These are phyloP conservation scores for Leishmania arabica DNA, from an alignment of 208 protist genomes.

Conservation along the genomic window DNA sequence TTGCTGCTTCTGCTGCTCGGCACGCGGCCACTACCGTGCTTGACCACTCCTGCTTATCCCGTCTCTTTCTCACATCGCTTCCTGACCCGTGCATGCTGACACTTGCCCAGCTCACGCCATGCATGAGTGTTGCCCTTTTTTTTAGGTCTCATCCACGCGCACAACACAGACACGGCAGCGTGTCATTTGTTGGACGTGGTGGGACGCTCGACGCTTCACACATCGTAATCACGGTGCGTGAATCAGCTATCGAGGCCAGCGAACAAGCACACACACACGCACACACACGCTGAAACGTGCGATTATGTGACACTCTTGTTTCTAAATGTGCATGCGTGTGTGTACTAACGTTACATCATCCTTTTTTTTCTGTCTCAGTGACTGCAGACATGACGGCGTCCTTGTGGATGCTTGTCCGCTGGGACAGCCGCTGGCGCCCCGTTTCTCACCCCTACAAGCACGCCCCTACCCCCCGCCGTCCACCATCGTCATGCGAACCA, in stretches of 20 bases:
- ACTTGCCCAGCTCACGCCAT: neutral
- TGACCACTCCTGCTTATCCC: neutral
- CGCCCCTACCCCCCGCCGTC: neutral
- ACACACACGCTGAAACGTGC: neutral
- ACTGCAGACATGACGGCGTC: neutral
- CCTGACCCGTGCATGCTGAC: neutral
- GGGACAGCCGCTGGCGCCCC: neutral
- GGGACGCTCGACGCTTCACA: neutral
- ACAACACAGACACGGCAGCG: neutral
- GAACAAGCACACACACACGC: neutral
- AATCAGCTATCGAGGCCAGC: neutral
- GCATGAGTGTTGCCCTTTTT: neutral
- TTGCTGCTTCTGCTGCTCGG: slow-evolving; percentile 2
- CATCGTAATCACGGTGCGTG: neutral
- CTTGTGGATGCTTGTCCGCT: neutral
- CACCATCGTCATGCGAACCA: neutral
- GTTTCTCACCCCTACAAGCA: neutral
- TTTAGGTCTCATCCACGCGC: neutral
- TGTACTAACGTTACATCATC: neutral
- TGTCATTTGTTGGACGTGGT: neutral
- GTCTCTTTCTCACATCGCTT: neutral
- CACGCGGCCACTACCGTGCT: neutral
- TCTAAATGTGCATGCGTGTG: neutral
- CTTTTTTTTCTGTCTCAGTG: too few species aligned
- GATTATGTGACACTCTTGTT: neutral